Conservation (phyloP, 371 early-diverging fungal genomes). For the Mucor velutinosus region DNA sequence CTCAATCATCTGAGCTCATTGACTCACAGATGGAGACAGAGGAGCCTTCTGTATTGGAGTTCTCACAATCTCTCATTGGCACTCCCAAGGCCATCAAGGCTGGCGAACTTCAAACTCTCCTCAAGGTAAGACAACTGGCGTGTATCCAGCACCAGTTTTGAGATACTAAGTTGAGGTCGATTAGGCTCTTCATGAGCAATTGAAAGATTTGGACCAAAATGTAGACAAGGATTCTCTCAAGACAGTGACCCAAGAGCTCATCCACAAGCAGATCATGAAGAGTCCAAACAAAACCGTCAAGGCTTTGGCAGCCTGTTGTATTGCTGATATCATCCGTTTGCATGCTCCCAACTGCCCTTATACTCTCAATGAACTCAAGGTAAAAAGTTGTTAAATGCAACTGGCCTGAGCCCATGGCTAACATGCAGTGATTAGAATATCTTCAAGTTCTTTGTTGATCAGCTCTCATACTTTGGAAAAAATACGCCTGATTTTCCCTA, state of each 20-base stretch:
- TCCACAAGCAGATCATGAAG: slow-evolving; percentile 63
- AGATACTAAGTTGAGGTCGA: not conserved
- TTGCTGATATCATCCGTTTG: slow-evolving; percentile 89
- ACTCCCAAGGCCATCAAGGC: slow-evolving; percentile 17
- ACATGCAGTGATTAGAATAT: slow-evolving; percentile 52
- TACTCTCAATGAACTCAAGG: slow-evolving; percentile 51
- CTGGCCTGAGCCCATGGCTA: not conserved
- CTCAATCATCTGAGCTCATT: slow-evolving; percentile 19
- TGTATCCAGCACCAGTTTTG: not conserved
- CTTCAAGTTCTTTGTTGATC: slow-evolving; percentile 79
- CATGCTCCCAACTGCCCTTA: slow-evolving; percentile 95
- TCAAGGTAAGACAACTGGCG: slow-evolving; percentile 15
- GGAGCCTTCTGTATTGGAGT: not conserved
- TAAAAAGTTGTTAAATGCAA: slow-evolving; percentile 39
- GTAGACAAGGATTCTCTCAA: slow-evolving; percentile 56
- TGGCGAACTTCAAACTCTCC: slow-evolving; percentile 17
- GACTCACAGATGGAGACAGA: slow-evolving; percentile 10
- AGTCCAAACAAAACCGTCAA: slow-evolving; percentile 84
- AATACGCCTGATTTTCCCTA: slow-evolving; percentile 65
- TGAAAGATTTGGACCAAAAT: slow-evolving; percentile 39
- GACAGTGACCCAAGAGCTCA: slow-evolving; percentile 68
- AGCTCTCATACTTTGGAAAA: slow-evolving; percentile 66
- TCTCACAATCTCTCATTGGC: slow-evolving; percentile 14
- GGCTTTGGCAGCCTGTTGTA: slow-evolving; percentile 81
- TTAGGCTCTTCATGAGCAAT: slow-evolving; percentile 36